Conservation (phyloP, 2,329 filamentous ascomycete species). For the Hypoxylon sp. region DNA sequence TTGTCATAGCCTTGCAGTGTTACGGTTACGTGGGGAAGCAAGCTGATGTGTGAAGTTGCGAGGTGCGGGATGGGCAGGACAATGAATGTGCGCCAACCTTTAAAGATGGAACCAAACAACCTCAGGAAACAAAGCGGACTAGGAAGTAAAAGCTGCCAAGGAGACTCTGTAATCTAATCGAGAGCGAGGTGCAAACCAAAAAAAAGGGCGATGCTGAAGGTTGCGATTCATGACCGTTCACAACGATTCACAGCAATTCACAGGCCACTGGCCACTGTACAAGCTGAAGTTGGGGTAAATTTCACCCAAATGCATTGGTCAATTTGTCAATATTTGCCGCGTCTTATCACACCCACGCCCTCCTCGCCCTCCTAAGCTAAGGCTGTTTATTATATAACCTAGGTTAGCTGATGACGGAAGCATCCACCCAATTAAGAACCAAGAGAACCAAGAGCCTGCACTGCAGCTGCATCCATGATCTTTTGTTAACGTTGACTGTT, state of each 20-base stretch:
- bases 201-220: constrained; percentile 27
- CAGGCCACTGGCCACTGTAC: not conserved
- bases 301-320: constrained; percentile 20
- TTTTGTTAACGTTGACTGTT: constrained; percentile 1
- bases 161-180: not conserved
- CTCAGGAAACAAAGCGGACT: constrained; percentile 6
- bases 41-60: constrained; percentile 11
- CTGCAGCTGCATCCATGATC: constrained; percentile 7
- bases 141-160: constrained; percentile 8
- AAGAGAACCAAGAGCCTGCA: no score
- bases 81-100: constrained; percentile 13
- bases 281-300: constrained; percentile 18
- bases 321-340: constrained; percentile 24
- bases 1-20: constrained; percentile 27
- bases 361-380: not conserved
- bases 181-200: constrained; percentile 20
- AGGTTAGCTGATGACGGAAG: constrained; percentile 39
- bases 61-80: constrained; percentile 5
- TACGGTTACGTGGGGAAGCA: constrained; percentile 8
- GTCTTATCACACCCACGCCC: constrained; percentile 18
- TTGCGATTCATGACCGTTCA: not conserved
- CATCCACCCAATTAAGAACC: constrained; percentile 27
- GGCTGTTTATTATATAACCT: no score
- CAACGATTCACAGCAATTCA: not conserved
- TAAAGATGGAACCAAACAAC: not conserved